Evolutionary conservation across 1,139 yeast species (phyloP).

Genomic region (Magnusiomyces tetraspermus): DNA sequence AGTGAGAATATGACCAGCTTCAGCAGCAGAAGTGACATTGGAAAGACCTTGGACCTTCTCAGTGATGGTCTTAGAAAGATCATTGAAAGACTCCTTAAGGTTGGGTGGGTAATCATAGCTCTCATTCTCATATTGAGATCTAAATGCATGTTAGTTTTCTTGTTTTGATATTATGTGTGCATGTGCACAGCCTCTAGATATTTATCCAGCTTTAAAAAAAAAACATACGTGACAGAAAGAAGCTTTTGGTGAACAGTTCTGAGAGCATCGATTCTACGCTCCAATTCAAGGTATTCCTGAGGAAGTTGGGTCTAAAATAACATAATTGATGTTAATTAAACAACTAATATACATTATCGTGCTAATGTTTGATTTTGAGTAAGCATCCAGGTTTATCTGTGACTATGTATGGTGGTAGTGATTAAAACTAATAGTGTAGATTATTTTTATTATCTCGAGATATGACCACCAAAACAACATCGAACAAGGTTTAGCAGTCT

Average conservation of each 20-base stretch:
- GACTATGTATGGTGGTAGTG: constrained; percentile 7
- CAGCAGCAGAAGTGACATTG: constrained; percentile 68
- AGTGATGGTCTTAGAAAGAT: constrained; percentile 59
- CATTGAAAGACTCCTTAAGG: constrained; percentile 58
- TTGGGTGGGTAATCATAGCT: constrained; percentile 83
- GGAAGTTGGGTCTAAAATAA: constrained; percentile 67
- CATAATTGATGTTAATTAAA: neutral
- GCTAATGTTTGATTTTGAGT: too few relatives aligned
- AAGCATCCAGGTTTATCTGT: too few relatives aligned
- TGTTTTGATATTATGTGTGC: too few relatives aligned
- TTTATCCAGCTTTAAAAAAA: too few relatives aligned
- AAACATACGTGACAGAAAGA: constrained; percentile 51
- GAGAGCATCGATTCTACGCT: constrained; percentile 64
- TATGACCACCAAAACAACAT: neutral
- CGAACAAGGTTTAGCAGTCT: too few relatives aligned
- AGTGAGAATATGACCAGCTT: constrained; percentile 70
- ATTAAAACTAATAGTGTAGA: neutral
- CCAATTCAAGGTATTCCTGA: constrained; percentile 68
- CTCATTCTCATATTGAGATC: constrained; percentile 60
- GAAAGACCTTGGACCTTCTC: constrained; percentile 60
- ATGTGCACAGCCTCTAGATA: too few relatives aligned
- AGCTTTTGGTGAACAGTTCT: constrained; percentile 65
- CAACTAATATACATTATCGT: too few relatives aligned
- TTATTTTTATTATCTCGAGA: neutral
- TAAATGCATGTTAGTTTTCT: constrained; percentile 4